Base-by-base conservation (phyloP, 2,329 filamentous ascomycete genomes). In the Aurifilum marmelostoma region DNA sequence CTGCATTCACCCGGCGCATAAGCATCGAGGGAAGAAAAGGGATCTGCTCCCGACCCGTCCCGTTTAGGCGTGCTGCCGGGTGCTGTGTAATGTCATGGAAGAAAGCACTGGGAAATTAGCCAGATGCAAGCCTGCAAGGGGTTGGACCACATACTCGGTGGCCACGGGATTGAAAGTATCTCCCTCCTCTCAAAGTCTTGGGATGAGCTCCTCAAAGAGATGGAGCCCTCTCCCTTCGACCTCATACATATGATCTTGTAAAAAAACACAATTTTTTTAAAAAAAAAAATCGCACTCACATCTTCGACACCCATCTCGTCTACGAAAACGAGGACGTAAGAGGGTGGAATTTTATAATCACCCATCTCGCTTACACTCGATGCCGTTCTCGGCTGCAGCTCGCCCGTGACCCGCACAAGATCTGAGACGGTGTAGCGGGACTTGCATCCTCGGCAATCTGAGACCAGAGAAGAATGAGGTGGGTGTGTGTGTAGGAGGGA, bases 401-500 rank as follows among this genome's bases (percentile, higher is more conserved):
- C 34, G 58, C 54, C 58, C 58, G 43, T 54, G 34, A 47, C 29
- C 56, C 32, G 32, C 16, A n/a, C n/a, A 34, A 39, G 59, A 67
- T 68, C 58, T 70, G 66, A 29, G 60, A 63, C 66, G 34, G 63
- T 66, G 63, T 59, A 56, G 59, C 41, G 18, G 56, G 43, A 54
- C 9, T 39, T 37, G 60, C 65, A 62, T 34, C 69, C 67, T 71
- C 69, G 69, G 69, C 64, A 71, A 71, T 71, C 64, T 71, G 56
- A 71, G 65, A 71, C 69, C 62, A 24, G 29, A 21, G 18, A n/a
- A n/a, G n/a, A n/a, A n/a, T n/a, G n/a, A n/a, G 8, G 34, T 43
- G 47, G 24, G 37, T 12, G n/a, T 39, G 37, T 11, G 12, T n/a
- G 32, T n/a, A 24, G 37, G 21, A 68, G 58, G 12, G 8, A 34